Evolutionary conservation across 441 rosid genomes (phyloP), one percentile per base, ranked within the genome.

Genomic region (Corymbia calophylla): DNA sequence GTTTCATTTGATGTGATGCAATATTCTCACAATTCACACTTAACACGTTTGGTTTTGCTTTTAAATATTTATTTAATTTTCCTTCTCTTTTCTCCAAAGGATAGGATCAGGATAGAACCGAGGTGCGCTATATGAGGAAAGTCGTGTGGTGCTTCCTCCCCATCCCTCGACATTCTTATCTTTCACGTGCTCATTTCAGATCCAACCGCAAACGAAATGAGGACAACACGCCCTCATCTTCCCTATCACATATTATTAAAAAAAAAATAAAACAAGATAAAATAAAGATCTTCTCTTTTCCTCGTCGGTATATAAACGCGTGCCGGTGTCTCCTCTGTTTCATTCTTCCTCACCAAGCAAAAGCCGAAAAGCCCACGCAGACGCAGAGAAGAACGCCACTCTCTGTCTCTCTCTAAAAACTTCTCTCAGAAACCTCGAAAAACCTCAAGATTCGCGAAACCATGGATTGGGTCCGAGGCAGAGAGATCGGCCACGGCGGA

Each of bases 391-490:
- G 73, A 62, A 13, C 1, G 56, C 53, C 5, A 1, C 27, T 55
- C 55, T 49, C 66, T 29, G 13, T 88, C 88, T 49, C 31, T 51
- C 9, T 10, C 51, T 51, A 49, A 21, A 19, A 54, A 27, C 60
- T 77, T 49, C 32, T 56, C 62, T 56, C 62, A 56, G 21, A 87
- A 49, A 27, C 32, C 39, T 23, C 49, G 84, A 53, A 39, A 68
- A 68, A n/a, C 54, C 21, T 88, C 32, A 29, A 29, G 16, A 49
- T 86, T 29, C 91, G 70, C 17, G 70, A n/a, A 9, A 19, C 19
- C 56, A 97, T 97, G 99, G 96, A 97, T 92, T 97, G 99, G 99
- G 88, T 95, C 91, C 94, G 99, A 53, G 97, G 97, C 47, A 95
- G 93, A 17, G 91, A 92, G 39, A 93, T 97, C 56, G 99, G 99